Evolutionary conservation across 345 rosid species (phyloP).

Genomic region (Xanthoceras sorbifolium): DNA sequence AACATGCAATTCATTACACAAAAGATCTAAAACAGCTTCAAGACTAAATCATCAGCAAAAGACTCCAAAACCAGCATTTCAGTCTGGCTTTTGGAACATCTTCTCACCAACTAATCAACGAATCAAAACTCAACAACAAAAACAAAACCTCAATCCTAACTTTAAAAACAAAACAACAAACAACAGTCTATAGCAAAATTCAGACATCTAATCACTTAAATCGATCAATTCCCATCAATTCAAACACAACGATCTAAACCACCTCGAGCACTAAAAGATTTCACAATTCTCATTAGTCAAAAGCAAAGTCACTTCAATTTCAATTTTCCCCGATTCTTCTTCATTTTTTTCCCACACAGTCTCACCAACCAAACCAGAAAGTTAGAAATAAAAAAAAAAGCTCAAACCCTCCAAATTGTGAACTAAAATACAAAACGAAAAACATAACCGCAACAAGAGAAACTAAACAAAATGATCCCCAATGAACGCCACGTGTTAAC

Average conservation of each 20-base stretch:
- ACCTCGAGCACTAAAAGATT: background rate
- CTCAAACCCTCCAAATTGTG: background rate
- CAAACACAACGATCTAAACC: conserved; percentile 7
- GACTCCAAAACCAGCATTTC: background rate
- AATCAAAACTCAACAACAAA: no score
- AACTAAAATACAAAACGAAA: background rate
- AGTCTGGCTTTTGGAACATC: background rate
- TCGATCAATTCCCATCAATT: conserved; percentile 9
- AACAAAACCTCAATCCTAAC: background rate
- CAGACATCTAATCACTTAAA: background rate
- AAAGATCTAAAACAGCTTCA: background rate
- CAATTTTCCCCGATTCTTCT: background rate
- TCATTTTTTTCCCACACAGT: conserved; percentile 8
- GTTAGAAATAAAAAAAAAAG: conserved; percentile 1
- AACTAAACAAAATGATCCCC: background rate
- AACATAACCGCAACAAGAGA: background rate
- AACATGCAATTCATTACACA: background rate
- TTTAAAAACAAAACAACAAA: background rate
- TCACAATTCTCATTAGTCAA: background rate
- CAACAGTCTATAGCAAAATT: background rate
- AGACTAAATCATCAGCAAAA: background rate
- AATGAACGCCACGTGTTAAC: background rate
- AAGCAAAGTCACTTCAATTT: conserved; percentile 8
- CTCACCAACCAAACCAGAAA: conserved; percentile 19
- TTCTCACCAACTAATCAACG: background rate